These are phyloP conservation scores for Protomyces lactucae-debilis DNA, from an alignment of 1,139 yeast species.

Conservation along the genomic window DNA sequence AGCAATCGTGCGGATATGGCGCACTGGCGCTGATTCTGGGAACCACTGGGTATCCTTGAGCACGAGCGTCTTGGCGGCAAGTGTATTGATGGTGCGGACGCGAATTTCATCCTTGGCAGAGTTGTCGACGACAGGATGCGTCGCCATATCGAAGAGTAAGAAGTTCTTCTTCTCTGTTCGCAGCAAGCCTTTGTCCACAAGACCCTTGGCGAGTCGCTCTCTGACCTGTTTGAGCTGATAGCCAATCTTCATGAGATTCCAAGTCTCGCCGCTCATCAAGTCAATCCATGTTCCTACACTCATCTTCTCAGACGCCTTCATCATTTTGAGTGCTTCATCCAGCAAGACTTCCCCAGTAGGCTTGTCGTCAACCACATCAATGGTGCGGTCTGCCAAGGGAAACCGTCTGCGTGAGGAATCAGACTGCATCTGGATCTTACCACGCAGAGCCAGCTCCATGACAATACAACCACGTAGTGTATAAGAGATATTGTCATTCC, in stretches of 20 bases:
- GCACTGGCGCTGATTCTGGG: slow-evolving; percentile 64
- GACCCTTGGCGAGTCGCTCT: slow-evolving; percentile 91
- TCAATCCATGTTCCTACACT: slow-evolving; percentile 93
- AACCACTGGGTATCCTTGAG: slow-evolving; percentile 51
- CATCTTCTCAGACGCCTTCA: slow-evolving; percentile 78
- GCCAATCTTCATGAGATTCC: slow-evolving; percentile 92
- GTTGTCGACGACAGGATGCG: slow-evolving; percentile 90
- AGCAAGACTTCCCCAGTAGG: slow-evolving; percentile 92
- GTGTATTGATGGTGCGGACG: slow-evolving; percentile 62
- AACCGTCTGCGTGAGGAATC: slow-evolving; percentile 92
- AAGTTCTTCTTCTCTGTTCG: slow-evolving; percentile 94
- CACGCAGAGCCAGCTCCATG: slow-evolving; percentile 86
- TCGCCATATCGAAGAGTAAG: slow-evolving; percentile 94
- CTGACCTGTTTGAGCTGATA: slow-evolving; percentile 96
- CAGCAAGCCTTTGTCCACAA: slow-evolving; percentile 95
- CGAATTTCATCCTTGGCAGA: slow-evolving; percentile 74
- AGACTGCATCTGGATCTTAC: slow-evolving; percentile 78
- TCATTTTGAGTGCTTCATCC: slow-evolving; percentile 86
- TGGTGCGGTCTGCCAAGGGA: slow-evolving; percentile 77
- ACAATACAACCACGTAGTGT: slow-evolving; percentile 92
- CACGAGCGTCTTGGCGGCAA: slow-evolving; percentile 63
- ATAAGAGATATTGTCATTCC: slow-evolving; percentile 97
- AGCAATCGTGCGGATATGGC: slow-evolving; percentile 70
- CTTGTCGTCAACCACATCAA: slow-evolving; percentile 78
- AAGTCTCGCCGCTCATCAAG: slow-evolving; percentile 87